phyloP scores from a whole-genome alignment of 768 basidiomycete genomes.

The Myochromella boudieri region DNA sequence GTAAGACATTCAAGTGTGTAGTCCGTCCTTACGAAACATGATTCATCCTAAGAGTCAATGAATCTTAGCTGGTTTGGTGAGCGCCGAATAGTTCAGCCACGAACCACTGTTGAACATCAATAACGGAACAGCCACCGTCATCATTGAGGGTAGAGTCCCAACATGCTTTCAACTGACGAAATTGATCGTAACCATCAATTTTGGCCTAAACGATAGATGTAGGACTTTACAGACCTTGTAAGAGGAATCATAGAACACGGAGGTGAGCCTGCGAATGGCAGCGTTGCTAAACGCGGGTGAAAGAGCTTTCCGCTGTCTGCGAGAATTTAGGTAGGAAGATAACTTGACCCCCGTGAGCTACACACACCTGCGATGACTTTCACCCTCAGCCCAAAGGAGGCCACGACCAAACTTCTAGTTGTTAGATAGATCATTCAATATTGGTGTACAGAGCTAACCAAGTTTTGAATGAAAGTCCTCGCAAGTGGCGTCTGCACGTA shows the following conservation, averaged over 20 bases:
- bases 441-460: slow-evolving; percentile 26
- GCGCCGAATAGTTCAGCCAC: slow-evolving; percentile 3
- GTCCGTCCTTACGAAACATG: slow-evolving; percentile 42
- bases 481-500: slow-evolving; percentile 41
- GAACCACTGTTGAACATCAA: slow-evolving; percentile 50
- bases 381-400: slow-evolving; percentile 41
- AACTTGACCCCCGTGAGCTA: too few relatives aligned
- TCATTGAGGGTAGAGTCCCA: slow-evolving; percentile 24
- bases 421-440: background rate
- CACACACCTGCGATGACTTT: slow-evolving; percentile 44
- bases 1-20: too few relatives aligned
- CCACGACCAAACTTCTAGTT: slow-evolving; percentile 36
- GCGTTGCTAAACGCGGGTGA: slow-evolving; percentile 54
- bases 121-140: slow-evolving; percentile 38
- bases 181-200: background rate
- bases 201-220: too few relatives aligned
- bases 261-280: slow-evolving; percentile 43
- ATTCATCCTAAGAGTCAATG: slow-evolving; percentile 36
- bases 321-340: background rate
- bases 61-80: too few relatives aligned
- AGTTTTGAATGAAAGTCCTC: slow-evolving; percentile 34
- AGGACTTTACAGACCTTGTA: slow-evolving; percentile 38
- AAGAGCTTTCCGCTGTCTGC: slow-evolving; percentile 50
- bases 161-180: slow-evolving; percentile 26
- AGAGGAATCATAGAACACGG: slow-evolving; percentile 50